These are phyloP conservation scores for Pezizomycotina sp. DNA, from an alignment of 2,329 filamentous ascomycete genomes.

Conservation along the genomic window DNA sequence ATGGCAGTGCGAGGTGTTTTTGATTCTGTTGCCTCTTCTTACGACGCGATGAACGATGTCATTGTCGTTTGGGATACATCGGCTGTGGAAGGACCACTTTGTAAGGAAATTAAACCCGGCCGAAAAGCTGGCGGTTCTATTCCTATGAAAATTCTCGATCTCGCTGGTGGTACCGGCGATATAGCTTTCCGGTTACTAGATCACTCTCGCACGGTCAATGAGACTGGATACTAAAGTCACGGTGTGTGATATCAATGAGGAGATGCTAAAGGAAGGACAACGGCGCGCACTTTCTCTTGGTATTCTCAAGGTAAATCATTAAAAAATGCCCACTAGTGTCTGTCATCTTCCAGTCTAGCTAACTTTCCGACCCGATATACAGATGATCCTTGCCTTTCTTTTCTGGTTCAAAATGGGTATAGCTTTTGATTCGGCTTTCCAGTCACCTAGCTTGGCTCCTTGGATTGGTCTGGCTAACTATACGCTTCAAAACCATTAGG, in stretches of 20 bases:
- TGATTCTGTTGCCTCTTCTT: conserved; percentile 81
- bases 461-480: no score
- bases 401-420: conserved; percentile 19
- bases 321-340: no score
- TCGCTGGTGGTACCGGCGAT: conserved; percentile 91
- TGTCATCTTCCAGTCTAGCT: no score
- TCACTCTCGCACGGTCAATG: conserved; percentile 65
- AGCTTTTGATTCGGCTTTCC: conserved; percentile 36
- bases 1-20: conserved; percentile 65
- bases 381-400: conserved; percentile 18
- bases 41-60: conserved; percentile 97
- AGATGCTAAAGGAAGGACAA: conserved; percentile 79
- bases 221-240: conserved; percentile 69
- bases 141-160: conserved; percentile 62
- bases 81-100: conserved; percentile 95
- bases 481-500: conserved; percentile 30
- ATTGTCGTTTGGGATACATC: conserved; percentile 97
- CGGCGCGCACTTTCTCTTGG: conserved; percentile 48
- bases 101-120: conserved; percentile 82
- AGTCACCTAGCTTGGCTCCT: conserved; percentile 40
- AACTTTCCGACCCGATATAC: no score
- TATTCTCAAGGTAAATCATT: no score
- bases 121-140: conserved; percentile 33
- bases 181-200: conserved; percentile 94
- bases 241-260: conserved; percentile 87